These are phyloP conservation scores for Podaxis pistillaris DNA, from an alignment of 768 basidiomycete species.

Conservation along the genomic window DNA sequence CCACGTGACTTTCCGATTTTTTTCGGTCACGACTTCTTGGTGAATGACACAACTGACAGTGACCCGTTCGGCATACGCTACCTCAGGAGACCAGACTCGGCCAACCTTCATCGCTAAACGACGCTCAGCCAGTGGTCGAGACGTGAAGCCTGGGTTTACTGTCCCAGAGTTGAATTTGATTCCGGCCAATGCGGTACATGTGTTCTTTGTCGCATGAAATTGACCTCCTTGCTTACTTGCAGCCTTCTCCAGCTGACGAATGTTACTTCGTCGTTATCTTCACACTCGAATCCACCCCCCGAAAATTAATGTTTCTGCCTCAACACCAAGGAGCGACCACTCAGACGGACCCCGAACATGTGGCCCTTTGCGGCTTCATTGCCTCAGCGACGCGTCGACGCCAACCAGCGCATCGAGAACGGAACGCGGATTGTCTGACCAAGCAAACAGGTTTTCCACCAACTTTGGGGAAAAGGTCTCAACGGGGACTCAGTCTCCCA, in stretches of 20 bases:
- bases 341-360: constrained; percentile 5
- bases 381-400: not conserved
- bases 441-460: not conserved
- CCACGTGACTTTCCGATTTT: constrained; percentile 12
- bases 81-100: not conserved
- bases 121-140: not conserved
- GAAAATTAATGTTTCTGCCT: constrained; percentile 22
- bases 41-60: not conserved
- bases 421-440: not conserved
- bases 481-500: not conserved
- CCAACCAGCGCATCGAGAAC: not conserved
- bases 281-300: constrained; percentile 45
- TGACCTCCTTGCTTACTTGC: not conserved
- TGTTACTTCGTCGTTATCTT: constrained; percentile 70
- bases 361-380: not conserved
- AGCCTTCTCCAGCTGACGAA: constrained; percentile 53
- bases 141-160: constrained; percentile 10
- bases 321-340: constrained; percentile 20
- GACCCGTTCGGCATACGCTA: not conserved
- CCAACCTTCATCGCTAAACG: not conserved
- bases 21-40: not conserved
- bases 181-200: constrained; percentile 10
- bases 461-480: not conserved
- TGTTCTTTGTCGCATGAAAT: not conserved
- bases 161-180: not conserved